Evolutionary conservation across 2,329 filamentous ascomycete species (phyloP).

Genomic region (Pyricularia grisea): DNA sequence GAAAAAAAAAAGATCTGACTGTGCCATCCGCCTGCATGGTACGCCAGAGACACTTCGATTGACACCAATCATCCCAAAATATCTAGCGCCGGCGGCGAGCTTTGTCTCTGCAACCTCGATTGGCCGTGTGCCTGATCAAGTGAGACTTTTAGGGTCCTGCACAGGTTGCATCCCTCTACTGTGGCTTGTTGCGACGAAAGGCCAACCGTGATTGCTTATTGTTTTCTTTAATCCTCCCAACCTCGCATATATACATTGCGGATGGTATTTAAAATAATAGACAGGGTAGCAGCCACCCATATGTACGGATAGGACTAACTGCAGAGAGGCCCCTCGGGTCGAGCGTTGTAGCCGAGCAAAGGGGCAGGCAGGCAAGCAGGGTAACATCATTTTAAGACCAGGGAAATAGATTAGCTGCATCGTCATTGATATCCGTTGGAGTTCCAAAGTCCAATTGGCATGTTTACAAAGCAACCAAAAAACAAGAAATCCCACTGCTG

Average conservation of each 20-base stretch:
- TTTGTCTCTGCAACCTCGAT: neutral
- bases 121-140: neutral
- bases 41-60: neutral
- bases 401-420: constrained; percentile 11
- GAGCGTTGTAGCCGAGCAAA: neutral
- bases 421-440: constrained; percentile 12
- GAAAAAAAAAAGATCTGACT: neutral
- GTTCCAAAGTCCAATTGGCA: neutral
- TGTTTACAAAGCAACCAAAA: neutral
- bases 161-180: neutral
- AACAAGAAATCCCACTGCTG: neutral
- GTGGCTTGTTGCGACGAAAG: neutral
- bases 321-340: neutral
- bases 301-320: neutral
- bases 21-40: neutral
- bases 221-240: neutral
- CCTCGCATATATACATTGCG: neutral
- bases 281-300: neutral
- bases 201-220: neutral
- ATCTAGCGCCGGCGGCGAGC: neutral
- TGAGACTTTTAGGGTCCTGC: neutral
- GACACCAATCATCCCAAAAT: neutral
- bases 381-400: neutral
- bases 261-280: neutral
- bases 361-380: neutral